Evolutionary conservation across 2,329 filamentous ascomycete genomes (phyloP).

Genomic region (Ceratocystis smalleyi): DNA sequence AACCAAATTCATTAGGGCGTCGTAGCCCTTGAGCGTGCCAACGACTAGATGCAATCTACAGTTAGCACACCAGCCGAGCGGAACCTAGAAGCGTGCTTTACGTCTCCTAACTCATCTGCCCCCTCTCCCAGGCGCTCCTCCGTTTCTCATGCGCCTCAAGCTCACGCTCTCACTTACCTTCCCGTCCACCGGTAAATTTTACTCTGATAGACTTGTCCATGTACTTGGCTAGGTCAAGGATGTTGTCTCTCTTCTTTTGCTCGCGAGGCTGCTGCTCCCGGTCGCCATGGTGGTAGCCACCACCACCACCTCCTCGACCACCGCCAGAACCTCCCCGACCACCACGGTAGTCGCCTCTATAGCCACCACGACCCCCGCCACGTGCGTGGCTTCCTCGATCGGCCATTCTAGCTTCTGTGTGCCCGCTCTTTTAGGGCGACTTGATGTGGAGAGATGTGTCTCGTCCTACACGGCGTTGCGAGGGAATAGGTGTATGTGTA

Average conservation of each 20-base stretch:
- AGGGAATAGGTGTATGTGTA: not conserved
- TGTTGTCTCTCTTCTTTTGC: constrained; percentile 89
- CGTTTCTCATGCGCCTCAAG: too few relatives aligned
- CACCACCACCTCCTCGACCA: constrained; percentile 31
- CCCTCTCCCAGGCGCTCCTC: not conserved
- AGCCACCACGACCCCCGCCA: constrained; percentile 31
- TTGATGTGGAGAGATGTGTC: not conserved
- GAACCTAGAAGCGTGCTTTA: not conserved
- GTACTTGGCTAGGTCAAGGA: constrained; percentile 86
- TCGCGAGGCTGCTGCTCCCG: constrained; percentile 42
- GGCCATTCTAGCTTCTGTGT: constrained; percentile 9
- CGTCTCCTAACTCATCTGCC: not conserved
- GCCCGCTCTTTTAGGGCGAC: not conserved
- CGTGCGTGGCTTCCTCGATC: constrained; percentile 24
- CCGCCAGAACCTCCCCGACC: constrained; percentile 31
- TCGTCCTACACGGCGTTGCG: not conserved
- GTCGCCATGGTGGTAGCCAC: constrained; percentile 29
- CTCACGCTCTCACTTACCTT: constrained; percentile 42
- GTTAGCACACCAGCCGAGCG: constrained; percentile 11
- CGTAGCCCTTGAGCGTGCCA: constrained; percentile 84
- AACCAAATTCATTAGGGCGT: constrained; percentile 95
- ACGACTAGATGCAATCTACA: constrained; percentile 43
- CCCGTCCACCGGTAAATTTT: constrained; percentile 89
- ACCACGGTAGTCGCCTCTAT: constrained; percentile 27
- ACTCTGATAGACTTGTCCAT: constrained; percentile 92